Evolutionary conservation across 495 filamentous ascomycete species (phyloP).

Genomic region (Lophiotrema nucula): DNA sequence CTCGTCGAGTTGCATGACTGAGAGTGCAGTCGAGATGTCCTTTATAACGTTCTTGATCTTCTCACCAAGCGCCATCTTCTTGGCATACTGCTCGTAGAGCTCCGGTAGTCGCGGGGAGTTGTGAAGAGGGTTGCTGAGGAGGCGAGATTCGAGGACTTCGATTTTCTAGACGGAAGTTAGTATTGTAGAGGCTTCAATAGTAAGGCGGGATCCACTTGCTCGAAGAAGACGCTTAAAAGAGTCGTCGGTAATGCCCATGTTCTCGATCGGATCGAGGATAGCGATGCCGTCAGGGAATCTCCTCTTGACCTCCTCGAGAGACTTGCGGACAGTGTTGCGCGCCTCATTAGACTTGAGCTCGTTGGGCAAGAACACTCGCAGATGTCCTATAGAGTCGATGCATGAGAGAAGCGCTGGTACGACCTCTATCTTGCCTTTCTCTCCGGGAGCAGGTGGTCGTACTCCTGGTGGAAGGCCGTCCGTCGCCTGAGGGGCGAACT

Average conservation of each 20-base stretch:
- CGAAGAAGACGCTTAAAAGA: constrained; percentile 88
- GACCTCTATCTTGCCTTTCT: constrained; percentile 72
- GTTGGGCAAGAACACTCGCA: constrained; percentile 76
- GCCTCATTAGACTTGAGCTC: constrained; percentile 63
- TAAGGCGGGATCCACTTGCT: constrained; percentile 44
- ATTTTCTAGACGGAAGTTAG: constrained; percentile 68
- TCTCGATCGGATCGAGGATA: constrained; percentile 85
- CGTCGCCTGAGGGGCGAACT: constrained; percentile 56
- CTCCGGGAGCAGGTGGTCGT: constrained; percentile 61
- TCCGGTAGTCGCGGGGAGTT: constrained; percentile 77
- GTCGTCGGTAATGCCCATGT: constrained; percentile 90
- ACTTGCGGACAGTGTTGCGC: constrained; percentile 62
- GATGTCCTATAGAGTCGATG: constrained; percentile 70
- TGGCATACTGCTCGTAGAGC: constrained; percentile 78
- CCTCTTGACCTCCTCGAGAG: constrained; percentile 69
- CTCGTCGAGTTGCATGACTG: constrained; percentile 89
- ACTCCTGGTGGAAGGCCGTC: constrained; percentile 64
- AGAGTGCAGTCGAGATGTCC: constrained; percentile 75
- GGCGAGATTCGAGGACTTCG: constrained; percentile 87
- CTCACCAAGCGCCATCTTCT: constrained; percentile 70
- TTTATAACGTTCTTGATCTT: constrained; percentile 87
- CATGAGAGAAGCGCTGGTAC: constrained; percentile 84
- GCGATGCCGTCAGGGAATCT: constrained; percentile 93
- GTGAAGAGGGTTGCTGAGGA: constrained; percentile 86
- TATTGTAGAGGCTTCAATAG: background rate